Evolutionary conservation across 306 rosid species (phyloP).

Genomic region (Morella rubra): DNA sequence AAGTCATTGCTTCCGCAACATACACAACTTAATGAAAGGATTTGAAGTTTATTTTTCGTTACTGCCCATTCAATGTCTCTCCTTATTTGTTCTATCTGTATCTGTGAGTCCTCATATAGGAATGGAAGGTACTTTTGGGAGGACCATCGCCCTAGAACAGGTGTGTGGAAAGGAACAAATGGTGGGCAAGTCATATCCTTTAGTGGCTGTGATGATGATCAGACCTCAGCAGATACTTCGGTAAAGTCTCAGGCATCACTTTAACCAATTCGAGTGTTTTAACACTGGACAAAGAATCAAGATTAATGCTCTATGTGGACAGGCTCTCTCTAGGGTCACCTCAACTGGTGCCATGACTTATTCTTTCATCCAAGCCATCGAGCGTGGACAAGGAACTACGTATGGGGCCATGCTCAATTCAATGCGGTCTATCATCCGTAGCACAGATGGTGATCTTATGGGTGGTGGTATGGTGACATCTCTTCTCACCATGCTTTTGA

Average conservation of each 20-base stretch:
- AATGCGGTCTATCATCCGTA: constrained; percentile 37
- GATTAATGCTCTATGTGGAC: constrained; percentile 4
- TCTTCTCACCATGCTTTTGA: constrained; percentile 39
- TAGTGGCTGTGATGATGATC: constrained; percentile 55
- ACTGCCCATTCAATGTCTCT: neutral
- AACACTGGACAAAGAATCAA: neutral
- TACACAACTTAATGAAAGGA: neutral
- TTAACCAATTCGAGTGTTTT: neutral
- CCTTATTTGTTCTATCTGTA: neutral
- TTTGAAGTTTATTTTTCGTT: neutral
- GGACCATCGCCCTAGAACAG: constrained; percentile 52
- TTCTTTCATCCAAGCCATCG: constrained; percentile 46
- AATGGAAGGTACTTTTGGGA: constrained; percentile 45
- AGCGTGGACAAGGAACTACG: constrained; percentile 39
- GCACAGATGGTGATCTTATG: constrained; percentile 12
- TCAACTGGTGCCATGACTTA: constrained; percentile 51
- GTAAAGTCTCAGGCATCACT: constrained; percentile 15
- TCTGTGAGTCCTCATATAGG: constrained; percentile 24
- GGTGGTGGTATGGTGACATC: constrained; percentile 34
- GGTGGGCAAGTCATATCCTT: constrained; percentile 55
- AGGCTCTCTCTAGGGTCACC: constrained; percentile 39
- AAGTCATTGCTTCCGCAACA: neutral
- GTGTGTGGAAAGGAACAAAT: constrained; percentile 48
- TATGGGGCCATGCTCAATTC: constrained; percentile 39
- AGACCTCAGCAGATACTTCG: constrained; percentile 45